These are phyloP conservation scores for Apium graveolens DNA, from an alignment of 129 eudicot genomes.

Conservation along the genomic window DNA sequence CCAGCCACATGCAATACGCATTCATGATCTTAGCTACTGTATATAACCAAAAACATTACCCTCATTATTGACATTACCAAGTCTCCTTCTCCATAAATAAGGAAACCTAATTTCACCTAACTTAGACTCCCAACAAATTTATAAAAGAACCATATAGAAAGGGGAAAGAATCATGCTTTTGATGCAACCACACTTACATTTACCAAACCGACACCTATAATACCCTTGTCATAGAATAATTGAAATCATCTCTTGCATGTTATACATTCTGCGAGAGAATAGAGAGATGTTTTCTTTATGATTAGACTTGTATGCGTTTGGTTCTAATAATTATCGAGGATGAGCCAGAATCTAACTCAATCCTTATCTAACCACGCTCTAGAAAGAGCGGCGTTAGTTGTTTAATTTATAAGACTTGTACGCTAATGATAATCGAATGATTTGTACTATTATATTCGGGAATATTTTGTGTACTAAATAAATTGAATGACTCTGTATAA, in stretches of 20 bases:
- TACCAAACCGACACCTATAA: background rate
- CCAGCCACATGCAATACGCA: conserved; percentile 37
- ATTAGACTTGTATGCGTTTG: too few relatives aligned
- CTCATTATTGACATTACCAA: conserved; percentile 17
- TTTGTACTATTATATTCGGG: too few relatives aligned
- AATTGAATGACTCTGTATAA: background rate
- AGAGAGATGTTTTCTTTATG: too few relatives aligned
- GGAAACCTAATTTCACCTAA: conserved; percentile 19
- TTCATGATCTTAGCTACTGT: conserved; percentile 8
- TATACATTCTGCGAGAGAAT: too few relatives aligned
- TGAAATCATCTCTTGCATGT: background rate
- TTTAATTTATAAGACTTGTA: too few relatives aligned
- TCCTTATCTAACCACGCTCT: too few relatives aligned
- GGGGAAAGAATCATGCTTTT: background rate
- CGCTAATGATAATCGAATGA: too few relatives aligned
- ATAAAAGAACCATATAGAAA: background rate
- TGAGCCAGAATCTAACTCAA: too few relatives aligned
- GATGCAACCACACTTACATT: background rate
- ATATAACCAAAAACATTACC: conserved; percentile 6
- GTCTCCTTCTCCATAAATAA: conserved; percentile 21
- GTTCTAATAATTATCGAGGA: too few relatives aligned
- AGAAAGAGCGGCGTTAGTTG: too few relatives aligned
- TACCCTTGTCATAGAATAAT: background rate
- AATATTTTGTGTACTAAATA: too few relatives aligned
- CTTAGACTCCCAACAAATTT: conserved; percentile 2